A percentile compares a stretch with the other conserved stretches of the same genome.
Conservation (phyloP, 148 eudicot genomes). For the Diospyros kaki region DNA sequence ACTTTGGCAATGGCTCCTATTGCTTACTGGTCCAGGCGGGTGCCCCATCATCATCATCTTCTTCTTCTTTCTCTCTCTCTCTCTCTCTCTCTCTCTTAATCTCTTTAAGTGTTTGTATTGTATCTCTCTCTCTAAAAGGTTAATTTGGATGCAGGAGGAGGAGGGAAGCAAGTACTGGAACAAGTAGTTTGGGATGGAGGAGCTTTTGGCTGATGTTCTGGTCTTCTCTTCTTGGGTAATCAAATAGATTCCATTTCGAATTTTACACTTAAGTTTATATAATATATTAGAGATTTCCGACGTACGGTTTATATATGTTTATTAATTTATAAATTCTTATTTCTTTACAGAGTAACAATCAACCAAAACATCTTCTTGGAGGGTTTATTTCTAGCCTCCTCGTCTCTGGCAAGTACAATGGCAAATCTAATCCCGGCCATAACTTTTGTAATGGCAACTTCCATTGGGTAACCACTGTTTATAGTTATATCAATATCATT, state of each 20-base stretch:
- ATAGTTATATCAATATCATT: too few species aligned
- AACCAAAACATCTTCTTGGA: conserved; percentile 56
- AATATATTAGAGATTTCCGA: too few species aligned
- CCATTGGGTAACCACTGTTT: conserved; percentile 42
- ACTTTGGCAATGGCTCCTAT: conserved; percentile 52
- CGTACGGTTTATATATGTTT: background rate
- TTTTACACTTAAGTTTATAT: background rate
- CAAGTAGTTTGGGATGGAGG: conserved; percentile 37
- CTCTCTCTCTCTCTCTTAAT: conserved; percentile 23
- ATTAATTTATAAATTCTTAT: background rate
- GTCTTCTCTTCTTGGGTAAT: conserved; percentile 68
- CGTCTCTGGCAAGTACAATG: conserved; percentile 72
- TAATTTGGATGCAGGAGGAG: conserved; percentile 32
- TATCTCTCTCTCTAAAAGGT: background rate
- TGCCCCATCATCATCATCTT: background rate
- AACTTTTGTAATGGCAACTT: conserved; percentile 62
- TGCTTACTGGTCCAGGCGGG: conserved; percentile 45
- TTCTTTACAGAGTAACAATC: conserved; percentile 43
- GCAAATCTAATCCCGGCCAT: conserved; percentile 62
- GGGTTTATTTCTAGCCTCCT: conserved; percentile 70
- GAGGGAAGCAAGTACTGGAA: conserved; percentile 30
- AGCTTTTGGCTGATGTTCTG: conserved; percentile 59
- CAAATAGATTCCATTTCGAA: background rate
- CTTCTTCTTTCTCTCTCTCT: conserved; percentile 24
- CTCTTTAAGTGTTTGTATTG: conserved; percentile 44